Percentiles rank a stretch among this genome's conserved stretches.
phyloP scores from a whole-genome alignment of 305 asterid species.

The Petunia hybrid region DNA sequence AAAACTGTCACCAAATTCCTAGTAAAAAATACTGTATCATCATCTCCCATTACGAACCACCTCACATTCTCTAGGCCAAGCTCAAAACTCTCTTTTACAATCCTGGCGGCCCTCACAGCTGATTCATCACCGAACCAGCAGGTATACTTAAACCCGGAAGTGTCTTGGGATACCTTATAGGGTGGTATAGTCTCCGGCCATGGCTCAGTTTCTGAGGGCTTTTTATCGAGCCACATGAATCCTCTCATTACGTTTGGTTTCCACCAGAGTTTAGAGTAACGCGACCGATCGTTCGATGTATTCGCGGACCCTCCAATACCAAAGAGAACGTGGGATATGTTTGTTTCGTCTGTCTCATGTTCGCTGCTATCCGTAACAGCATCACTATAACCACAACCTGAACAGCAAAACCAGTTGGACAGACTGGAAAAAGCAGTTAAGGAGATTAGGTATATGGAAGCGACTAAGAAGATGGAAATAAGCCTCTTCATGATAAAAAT shows the following conservation, averaged over 20 bases:
- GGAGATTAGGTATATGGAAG: constrained; percentile 46
- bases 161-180: constrained; percentile 62
- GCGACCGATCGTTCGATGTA: constrained; percentile 28
- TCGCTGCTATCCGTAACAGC: not conserved
- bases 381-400: too few relatives aligned
- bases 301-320: constrained; percentile 28
- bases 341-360: not conserved
- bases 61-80: constrained; percentile 53
- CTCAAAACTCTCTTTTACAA: constrained; percentile 49
- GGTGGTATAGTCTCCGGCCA: constrained; percentile 66
- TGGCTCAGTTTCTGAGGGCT: not conserved
- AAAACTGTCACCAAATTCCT: constrained; percentile 50
- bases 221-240: constrained; percentile 31
- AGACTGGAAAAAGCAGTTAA: not conserved
- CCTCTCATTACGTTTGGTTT: constrained; percentile 28
- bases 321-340: constrained; percentile 30
- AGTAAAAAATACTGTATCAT: constrained; percentile 81
- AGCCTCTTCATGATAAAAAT: constrained; percentile 50
- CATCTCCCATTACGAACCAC: constrained; percentile 83
- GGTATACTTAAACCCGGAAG: constrained; percentile 49
- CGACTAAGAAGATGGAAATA: constrained; percentile 47
- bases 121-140: constrained; percentile 61
- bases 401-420: not conserved
- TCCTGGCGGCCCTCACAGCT: constrained; percentile 50
- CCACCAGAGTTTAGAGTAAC: constrained; percentile 32